phyloP scores from a whole-genome alignment of 352 stramenopile species.

The Globisporangium spinosum region DNA sequence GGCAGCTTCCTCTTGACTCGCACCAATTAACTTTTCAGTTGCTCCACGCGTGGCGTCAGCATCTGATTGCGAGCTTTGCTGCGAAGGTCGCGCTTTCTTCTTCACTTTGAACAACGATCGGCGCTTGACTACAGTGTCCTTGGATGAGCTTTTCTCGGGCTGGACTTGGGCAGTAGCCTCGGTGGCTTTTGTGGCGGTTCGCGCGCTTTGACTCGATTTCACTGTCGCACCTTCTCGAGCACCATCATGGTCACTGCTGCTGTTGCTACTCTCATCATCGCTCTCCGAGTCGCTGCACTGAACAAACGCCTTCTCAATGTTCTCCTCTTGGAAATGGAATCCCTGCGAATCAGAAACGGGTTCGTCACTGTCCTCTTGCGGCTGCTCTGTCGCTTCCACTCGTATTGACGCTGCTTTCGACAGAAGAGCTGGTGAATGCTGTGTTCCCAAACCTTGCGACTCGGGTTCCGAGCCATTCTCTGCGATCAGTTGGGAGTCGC shows the following conservation, averaged over 20 bases:
- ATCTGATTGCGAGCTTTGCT: background rate
- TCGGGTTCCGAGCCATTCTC: slow-evolving; percentile 48
- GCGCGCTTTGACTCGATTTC: background rate
- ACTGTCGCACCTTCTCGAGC: background rate
- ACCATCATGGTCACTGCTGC: background rate
- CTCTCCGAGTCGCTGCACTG: slow-evolving; percentile 47
- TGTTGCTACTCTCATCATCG: slow-evolving; percentile 17
- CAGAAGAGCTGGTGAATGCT: background rate
- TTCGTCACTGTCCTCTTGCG: background rate
- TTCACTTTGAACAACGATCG: background rate
- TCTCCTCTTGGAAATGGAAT: slow-evolving; percentile 44
- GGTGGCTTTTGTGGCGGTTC: no score
- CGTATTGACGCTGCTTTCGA: background rate
- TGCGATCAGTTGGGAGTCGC: slow-evolving; percentile 68
- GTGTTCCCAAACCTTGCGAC: slow-evolving; percentile 22
- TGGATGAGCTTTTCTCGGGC: background rate
- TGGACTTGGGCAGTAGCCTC: background rate
- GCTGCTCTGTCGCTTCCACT: slow-evolving; percentile 1
- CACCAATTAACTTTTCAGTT: background rate
- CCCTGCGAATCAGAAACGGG: slow-evolving; percentile 29
- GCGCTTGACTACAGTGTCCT: background rate
- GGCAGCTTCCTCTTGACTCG: background rate
- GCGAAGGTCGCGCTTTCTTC: background rate
- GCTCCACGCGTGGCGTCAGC: background rate
- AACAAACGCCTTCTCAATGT: slow-evolving; percentile 50